These are phyloP conservation scores for Petunia hybrid DNA, from an alignment of 305 asterid genomes.

Conservation along the genomic window DNA sequence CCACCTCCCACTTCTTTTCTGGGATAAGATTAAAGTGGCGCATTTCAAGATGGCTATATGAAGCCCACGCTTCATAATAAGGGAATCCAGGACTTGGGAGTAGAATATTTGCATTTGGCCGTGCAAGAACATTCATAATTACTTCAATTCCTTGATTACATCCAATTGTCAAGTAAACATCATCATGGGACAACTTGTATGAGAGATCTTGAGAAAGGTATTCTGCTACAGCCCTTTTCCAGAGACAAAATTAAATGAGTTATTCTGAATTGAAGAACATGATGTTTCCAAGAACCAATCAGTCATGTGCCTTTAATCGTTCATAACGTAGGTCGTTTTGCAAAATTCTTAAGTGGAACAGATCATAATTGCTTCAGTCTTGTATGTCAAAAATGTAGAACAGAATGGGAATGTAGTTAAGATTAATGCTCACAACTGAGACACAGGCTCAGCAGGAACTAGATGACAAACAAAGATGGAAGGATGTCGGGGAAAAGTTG, in stretches of 20 bases:
- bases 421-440: background rate
- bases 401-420: background rate
- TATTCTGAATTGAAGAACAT: too few relatives aligned
- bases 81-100: conserved; percentile 82
- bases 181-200: conserved; percentile 61
- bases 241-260: too few relatives aligned
- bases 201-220: conserved; percentile 69
- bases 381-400: background rate
- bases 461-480: too few relatives aligned
- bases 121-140: conserved; percentile 60
- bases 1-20: conserved; percentile 73
- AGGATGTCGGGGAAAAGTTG: background rate
- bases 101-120: conserved; percentile 64
- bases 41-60: conserved; percentile 53
- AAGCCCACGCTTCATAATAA: conserved; percentile 64
- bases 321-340: too few relatives aligned
- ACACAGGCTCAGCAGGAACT: background rate
- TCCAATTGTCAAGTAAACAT: conserved; percentile 73
- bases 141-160: conserved; percentile 76
- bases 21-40: conserved; percentile 76
- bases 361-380: background rate
- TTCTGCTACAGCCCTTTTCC: conserved; percentile 63
- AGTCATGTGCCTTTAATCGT: background rate
- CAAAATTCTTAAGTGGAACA: too few relatives aligned
- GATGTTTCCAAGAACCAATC: background rate